Percentiles rank a stretch among this genome's conserved stretches.
phyloP scores from a whole-genome alignment of 108 stramenopile genomes.

The Cyclostephanos tholiformis region DNA sequence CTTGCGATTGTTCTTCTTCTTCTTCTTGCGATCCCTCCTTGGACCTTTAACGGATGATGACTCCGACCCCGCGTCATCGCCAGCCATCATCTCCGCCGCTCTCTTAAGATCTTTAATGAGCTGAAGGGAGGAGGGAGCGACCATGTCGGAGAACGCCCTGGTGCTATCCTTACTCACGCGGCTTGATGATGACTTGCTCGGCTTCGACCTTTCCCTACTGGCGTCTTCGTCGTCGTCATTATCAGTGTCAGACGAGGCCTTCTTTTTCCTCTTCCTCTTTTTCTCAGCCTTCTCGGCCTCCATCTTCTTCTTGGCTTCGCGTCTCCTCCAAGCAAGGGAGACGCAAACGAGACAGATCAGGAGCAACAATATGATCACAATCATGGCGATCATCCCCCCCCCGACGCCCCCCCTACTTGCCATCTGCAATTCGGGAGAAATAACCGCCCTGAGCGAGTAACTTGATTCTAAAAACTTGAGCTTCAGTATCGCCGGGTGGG shows the following conservation, averaged over 20 bases:
- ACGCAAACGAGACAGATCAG: too few relatives aligned
- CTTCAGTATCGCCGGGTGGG: constrained; percentile 25
- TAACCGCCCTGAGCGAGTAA: constrained; percentile 27
- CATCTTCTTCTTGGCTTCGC: not conserved
- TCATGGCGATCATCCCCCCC: not conserved
- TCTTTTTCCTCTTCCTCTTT: too few relatives aligned
- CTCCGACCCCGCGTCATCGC: not conserved
- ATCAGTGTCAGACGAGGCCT: not conserved
- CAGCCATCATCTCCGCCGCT: not conserved
- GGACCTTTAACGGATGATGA: not conserved
- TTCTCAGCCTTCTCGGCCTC: not conserved
- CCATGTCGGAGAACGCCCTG: not conserved
- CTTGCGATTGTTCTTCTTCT: constrained; percentile 13
- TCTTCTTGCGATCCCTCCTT: not conserved
- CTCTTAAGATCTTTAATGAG: not conserved
- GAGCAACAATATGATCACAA: too few relatives aligned
- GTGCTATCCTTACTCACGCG: too few relatives aligned
- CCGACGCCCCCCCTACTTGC: not conserved
- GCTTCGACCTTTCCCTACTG: too few relatives aligned
- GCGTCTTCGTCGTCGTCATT: not conserved
- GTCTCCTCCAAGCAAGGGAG: too few relatives aligned
- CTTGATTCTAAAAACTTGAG: constrained; percentile 38
- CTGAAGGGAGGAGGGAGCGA: not conserved
- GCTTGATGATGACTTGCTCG: too few relatives aligned
- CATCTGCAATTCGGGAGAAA: not conserved